A percentile compares a stretch with the other conserved stretches of the same genome.
Conservation (phyloP, 2,329 filamentous ascomycete species). For the Acephala macrosclerotiorum region DNA sequence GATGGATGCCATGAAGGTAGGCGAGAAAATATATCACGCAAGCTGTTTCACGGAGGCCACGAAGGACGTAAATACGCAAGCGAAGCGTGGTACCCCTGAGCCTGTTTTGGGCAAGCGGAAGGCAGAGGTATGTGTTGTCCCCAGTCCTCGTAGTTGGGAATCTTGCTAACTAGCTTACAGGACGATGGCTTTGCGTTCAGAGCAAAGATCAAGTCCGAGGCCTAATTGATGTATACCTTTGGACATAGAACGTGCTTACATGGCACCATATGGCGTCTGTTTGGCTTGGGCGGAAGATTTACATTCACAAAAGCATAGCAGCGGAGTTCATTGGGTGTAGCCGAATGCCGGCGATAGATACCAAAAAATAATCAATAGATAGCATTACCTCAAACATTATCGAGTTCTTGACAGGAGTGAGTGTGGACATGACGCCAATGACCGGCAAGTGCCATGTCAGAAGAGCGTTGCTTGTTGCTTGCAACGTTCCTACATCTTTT, state of each 20-base stretch:
- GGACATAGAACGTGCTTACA: neutral
- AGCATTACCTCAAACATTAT: neutral
- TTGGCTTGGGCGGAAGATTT: conserved; percentile 10
- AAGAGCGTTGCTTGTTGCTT: too few relatives aligned
- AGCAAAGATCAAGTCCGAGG: conserved; percentile 43
- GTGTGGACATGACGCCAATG: neutral
- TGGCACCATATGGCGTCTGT: neutral
- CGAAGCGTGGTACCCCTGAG: conserved; percentile 63
- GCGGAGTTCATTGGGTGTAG: conserved; percentile 24
- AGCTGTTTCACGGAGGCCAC: conserved; percentile 87
- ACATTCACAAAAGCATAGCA: conserved; percentile 25
- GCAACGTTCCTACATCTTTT: too few relatives aligned
- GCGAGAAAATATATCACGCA: conserved; percentile 84
- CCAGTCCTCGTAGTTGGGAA: neutral
- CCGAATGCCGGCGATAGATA: conserved; percentile 5
- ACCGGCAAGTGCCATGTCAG: neutral
- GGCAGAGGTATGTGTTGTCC: conserved; percentile 60
- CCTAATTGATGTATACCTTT: neutral
- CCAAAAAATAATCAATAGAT: conserved; percentile 17
- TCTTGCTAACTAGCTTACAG: conserved; percentile 29
- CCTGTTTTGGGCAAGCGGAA: conserved; percentile 77
- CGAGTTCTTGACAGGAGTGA: neutral
- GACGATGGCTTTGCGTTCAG: conserved; percentile 40
- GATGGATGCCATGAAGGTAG: conserved; percentile 84
- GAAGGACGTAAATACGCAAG: conserved; percentile 62